Conservation (phyloP, 78 protist genomes). For the Chrysochromulina parva region DNA sequence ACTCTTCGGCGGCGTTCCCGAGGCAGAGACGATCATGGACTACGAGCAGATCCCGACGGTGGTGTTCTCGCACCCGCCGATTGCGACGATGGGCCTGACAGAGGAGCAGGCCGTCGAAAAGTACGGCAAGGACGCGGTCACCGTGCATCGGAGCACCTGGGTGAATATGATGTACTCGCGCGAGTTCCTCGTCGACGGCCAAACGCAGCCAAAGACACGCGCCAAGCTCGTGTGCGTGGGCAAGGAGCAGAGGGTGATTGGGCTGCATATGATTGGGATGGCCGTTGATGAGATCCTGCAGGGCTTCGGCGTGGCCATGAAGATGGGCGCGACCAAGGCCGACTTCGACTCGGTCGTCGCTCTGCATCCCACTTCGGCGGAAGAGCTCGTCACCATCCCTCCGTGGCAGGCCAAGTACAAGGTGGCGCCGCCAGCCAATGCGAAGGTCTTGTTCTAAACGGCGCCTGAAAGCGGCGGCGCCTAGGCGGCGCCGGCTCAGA, state of each 20-base stretch:
- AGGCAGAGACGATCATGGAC: conserved; percentile 48
- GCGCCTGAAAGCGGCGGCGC: too few species aligned
- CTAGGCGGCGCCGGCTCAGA: too few species aligned
- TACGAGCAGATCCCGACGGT: conserved; percentile 79
- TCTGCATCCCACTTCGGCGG: conserved; percentile 87
- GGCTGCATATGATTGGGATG: conserved; percentile 82
- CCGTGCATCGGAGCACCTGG: conserved; percentile 59
- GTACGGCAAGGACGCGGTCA: conserved; percentile 71
- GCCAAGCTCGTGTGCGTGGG: conserved; percentile 80
- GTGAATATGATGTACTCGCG: conserved; percentile 62
- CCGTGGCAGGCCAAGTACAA: conserved; percentile 14
- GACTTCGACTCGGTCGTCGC: conserved; percentile 82
- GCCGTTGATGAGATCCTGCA: conserved; percentile 87
- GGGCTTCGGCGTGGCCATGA: conserved; percentile 61
- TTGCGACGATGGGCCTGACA: conserved; percentile 60
- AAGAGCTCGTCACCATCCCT: conserved; percentile 75
- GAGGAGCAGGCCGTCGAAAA: conserved; percentile 64
- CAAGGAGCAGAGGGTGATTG: conserved; percentile 77
- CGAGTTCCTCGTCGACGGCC: background rate
- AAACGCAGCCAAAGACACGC: conserved; percentile 60
- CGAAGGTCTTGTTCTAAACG: too few species aligned
- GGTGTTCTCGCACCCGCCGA: conserved; percentile 89
- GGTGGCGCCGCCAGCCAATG: too few species aligned
- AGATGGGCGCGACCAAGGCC: conserved; percentile 53
- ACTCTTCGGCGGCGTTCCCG: conserved; percentile 48